These are phyloP conservation scores for Leccinum subgranulosum DNA, from an alignment of 768 basidiomycete species.

Conservation along the genomic window DNA sequence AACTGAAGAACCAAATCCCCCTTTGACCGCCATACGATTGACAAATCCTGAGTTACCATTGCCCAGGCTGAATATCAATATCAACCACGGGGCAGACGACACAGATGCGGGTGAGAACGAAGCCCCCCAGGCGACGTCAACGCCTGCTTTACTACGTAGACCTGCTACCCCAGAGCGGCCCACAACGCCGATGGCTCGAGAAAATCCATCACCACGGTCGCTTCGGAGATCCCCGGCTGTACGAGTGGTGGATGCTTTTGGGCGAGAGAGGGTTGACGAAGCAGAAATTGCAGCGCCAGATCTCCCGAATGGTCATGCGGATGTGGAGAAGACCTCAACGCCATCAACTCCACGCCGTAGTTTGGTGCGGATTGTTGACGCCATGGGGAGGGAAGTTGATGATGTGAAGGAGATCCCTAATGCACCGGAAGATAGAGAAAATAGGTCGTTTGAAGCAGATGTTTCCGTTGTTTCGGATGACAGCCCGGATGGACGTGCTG, in stretches of 20 bases:
- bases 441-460: conserved; percentile 20
- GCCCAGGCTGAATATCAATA: neutral
- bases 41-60: conserved; percentile 19
- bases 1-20: conserved; percentile 26
- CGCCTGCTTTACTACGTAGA: conserved; percentile 4
- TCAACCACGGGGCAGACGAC: conserved; percentile 6
- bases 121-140: neutral
- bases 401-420: conserved; percentile 34
- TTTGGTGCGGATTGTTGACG: conserved; percentile 60
- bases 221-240: conserved; percentile 51
- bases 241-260: conserved; percentile 71
- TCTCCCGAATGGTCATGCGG: conserved; percentile 12
- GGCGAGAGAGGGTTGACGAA: conserved; percentile 40
- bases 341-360: conserved; percentile 31
- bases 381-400: conserved; percentile 61
- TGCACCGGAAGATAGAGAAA: conserved; percentile 12
- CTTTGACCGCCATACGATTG: conserved; percentile 27
- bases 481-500: conserved; percentile 35
- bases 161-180: conserved; percentile 23
- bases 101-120: conserved; percentile 6
- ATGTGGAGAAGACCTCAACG: conserved; percentile 13
- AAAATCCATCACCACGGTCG: conserved; percentile 29
- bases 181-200: conserved; percentile 25
- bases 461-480: conserved; percentile 22
- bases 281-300: conserved; percentile 1